These are phyloP conservation scores for Microdochium paspali DNA, from an alignment of 2,329 filamentous ascomycete species.

Conservation along the genomic window DNA sequence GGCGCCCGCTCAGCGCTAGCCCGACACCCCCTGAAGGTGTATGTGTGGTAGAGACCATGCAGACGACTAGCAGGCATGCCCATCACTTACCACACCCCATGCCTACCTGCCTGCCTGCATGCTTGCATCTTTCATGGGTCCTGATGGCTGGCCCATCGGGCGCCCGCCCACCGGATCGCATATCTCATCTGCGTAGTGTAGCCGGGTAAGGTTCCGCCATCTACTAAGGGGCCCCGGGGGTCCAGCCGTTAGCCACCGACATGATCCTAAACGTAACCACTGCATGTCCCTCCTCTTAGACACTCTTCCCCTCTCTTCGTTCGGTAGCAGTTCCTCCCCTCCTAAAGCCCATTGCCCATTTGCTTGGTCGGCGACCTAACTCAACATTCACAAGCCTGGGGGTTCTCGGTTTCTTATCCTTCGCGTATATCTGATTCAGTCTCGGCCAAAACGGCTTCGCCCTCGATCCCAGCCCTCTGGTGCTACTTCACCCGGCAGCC, in stretches of 20 bases:
- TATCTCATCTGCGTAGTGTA: background rate
- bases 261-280: background rate
- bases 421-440: too few species aligned
- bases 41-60: background rate
- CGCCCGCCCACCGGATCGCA: background rate
- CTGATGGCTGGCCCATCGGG: background rate
- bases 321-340: background rate
- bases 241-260: background rate
- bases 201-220: conserved; percentile 1
- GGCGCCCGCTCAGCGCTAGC: background rate
- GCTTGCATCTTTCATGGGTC: background rate
- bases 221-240: background rate
- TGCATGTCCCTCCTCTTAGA: background rate
- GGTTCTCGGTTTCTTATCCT: background rate
- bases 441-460: too few species aligned
- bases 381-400: too few species aligned
- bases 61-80: background rate
- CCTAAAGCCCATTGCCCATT: too few species aligned
- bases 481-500: too few species aligned
- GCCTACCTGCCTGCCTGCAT: too few species aligned
- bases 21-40: background rate
- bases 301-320: background rate
- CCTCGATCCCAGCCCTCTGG: too few species aligned
- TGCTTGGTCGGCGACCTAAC: too few species aligned
- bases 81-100: background rate